These are phyloP conservation scores for Fraxinus platypoda DNA, from an alignment of 305 asterid species.

Conservation along the genomic window DNA sequence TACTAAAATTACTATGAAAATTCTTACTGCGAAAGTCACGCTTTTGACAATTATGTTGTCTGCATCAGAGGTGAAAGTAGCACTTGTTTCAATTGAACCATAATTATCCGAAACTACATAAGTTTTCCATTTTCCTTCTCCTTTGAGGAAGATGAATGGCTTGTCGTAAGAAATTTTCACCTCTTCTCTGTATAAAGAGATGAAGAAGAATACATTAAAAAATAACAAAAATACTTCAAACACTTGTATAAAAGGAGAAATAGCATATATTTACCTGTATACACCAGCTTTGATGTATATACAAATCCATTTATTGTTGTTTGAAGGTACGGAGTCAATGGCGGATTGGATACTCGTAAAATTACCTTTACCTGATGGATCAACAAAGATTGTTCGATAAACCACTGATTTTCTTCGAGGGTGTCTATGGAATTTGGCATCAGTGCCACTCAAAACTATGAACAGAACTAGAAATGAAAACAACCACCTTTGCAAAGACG, in stretches of 20 bases:
- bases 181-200: slow-evolving; percentile 43
- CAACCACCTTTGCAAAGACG: not conserved
- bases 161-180: slow-evolving; percentile 44
- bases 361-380: slow-evolving; percentile 46
- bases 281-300: slow-evolving; percentile 40
- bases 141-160: slow-evolving; percentile 49
- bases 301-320: slow-evolving; percentile 48
- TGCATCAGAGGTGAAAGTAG: slow-evolving; percentile 58
- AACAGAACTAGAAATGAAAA: slow-evolving; percentile 6
- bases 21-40: slow-evolving; percentile 53
- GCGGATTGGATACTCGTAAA: slow-evolving; percentile 60
- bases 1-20: not conserved
- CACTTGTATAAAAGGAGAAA: not conserved
- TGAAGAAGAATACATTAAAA: not conserved
- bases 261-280: slow-evolving; percentile 31
- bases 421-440: not conserved
- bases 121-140: slow-evolving; percentile 43
- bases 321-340: slow-evolving; percentile 45
- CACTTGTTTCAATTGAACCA: slow-evolving; percentile 34
- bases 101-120: slow-evolving; percentile 41
- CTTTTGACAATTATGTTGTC: slow-evolving; percentile 47
- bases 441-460: not conserved
- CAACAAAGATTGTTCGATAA: slow-evolving; percentile 41
- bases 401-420: not conserved
- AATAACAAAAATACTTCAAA: not conserved